Evolutionary conservation across 306 rosid species (phyloP).

Genomic region (Prunus kanzakura): DNA sequence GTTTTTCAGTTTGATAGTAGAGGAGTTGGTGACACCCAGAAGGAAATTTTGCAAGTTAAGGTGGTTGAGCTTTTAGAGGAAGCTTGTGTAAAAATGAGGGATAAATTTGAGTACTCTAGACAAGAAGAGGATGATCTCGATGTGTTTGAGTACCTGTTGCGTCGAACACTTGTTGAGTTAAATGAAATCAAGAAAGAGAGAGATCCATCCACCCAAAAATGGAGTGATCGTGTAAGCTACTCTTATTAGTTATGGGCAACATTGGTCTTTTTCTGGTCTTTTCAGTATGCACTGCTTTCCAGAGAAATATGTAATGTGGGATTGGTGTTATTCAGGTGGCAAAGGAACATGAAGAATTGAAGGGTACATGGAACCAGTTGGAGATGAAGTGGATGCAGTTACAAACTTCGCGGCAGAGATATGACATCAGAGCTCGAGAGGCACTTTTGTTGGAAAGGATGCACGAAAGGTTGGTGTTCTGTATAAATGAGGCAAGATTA

Average conservation of each 20-base stretch:
- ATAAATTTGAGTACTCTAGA: slow-evolving; percentile 17
- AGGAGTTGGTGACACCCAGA: slow-evolving; percentile 4
- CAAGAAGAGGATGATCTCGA: slow-evolving; percentile 24
- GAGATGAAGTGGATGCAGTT: slow-evolving; percentile 17
- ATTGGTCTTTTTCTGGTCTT: neutral
- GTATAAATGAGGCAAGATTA: slow-evolving; percentile 9
- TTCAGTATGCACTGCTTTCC: neutral
- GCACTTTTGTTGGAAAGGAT: slow-evolving; percentile 21
- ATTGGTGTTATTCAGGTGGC: slow-evolving; percentile 6
- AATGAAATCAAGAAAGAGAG: slow-evolving; percentile 15
- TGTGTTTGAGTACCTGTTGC: slow-evolving; percentile 14
- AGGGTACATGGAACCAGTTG: slow-evolving; percentile 6
- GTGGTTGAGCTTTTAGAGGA: slow-evolving; percentile 14
- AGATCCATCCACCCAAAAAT: slow-evolving; percentile 17
- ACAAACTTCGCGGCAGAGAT: slow-evolving; percentile 20
- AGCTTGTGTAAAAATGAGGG: slow-evolving; percentile 15
- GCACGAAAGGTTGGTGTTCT: slow-evolving; percentile 12
- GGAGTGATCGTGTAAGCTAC: slow-evolving; percentile 19
- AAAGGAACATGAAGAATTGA: slow-evolving; percentile 20
- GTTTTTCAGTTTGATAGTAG: slow-evolving; percentile 11
- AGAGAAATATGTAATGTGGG: neutral
- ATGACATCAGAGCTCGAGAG: slow-evolving; percentile 23
- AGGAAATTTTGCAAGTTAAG: slow-evolving; percentile 11
- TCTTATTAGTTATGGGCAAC: neutral
- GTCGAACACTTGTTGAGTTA: slow-evolving; percentile 16